A percentile compares a stretch with the other conserved stretches of the same genome.
phyloP scores from a whole-genome alignment of 495 filamentous ascomycete species.

The Acidomyces sp. region DNA sequence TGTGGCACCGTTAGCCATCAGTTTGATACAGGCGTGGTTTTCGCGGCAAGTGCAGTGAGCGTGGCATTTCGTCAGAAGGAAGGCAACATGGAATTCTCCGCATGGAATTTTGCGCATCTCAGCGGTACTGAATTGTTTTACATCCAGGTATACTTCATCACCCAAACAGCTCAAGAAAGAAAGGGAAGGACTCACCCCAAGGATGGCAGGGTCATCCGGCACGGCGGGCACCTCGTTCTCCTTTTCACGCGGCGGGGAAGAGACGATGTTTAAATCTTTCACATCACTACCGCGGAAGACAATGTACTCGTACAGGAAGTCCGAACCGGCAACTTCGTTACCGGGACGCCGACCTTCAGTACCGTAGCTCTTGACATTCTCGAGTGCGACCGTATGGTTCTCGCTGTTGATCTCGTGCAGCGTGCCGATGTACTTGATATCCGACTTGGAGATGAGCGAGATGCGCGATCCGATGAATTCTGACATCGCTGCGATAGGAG shows the following conservation, averaged over 20 bases:
- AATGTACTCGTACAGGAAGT: slow-evolving; percentile 93
- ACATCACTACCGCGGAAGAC: slow-evolving; percentile 98
- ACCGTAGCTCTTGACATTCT: slow-evolving; percentile 84
- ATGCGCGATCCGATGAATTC: slow-evolving; percentile 63
- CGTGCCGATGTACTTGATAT: slow-evolving; percentile 93
- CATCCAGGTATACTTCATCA: slow-evolving; percentile 85
- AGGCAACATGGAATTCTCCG: slow-evolving; percentile 96
- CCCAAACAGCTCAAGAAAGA: slow-evolving; percentile 17
- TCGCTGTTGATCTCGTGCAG: slow-evolving; percentile 98
- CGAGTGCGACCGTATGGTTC: slow-evolving; percentile 85
- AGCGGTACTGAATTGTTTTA: slow-evolving; percentile 55
- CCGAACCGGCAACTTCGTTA: slow-evolving; percentile 68
- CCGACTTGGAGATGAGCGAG: slow-evolving; percentile 88
- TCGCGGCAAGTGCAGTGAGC: no score
- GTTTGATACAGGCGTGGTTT: no score
- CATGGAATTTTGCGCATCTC: slow-evolving; percentile 86
- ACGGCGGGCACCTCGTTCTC: slow-evolving; percentile 59
- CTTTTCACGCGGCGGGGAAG: slow-evolving; percentile 48
- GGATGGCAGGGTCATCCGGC: slow-evolving; percentile 90
- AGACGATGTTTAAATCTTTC: slow-evolving; percentile 88
- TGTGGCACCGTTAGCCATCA: slow-evolving; percentile 8
- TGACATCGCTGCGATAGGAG: slow-evolving; percentile 34
- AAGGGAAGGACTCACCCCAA: slow-evolving; percentile 66
- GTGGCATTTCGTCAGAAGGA: slow-evolving; percentile 67
- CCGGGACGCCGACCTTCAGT: slow-evolving; percentile 79